Evolutionary conservation across 1,284 basidiomycete genomes (phyloP).

Genomic region (Papiliotrema laurentii): DNA sequence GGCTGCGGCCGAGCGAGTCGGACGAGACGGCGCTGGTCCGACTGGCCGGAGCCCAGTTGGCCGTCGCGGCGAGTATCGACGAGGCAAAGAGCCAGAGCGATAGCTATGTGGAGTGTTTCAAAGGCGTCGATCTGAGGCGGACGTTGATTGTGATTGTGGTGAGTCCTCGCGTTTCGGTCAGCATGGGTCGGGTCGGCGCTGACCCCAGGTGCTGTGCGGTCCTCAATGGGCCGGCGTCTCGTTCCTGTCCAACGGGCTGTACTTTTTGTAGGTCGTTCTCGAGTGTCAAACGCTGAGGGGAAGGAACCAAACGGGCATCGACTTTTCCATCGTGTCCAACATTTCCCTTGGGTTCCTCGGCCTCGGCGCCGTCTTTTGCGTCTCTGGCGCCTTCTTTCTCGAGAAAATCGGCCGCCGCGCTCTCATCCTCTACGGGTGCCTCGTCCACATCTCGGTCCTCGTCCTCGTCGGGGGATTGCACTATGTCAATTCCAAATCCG

Average conservation of each 20-base stretch:
- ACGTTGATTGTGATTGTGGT: conserved; percentile 24
- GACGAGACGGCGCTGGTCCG: not conserved
- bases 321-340: not conserved
- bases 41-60: not conserved
- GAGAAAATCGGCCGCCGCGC: conserved; percentile 39
- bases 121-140: conserved; percentile 44
- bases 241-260: conserved; percentile 3
- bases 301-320: conserved; percentile 1
- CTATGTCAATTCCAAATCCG: not conserved
- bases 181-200: too few species aligned
- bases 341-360: conserved; percentile 4
- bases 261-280: not conserved
- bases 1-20: not conserved
- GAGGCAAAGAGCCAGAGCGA: conserved; percentile 33
- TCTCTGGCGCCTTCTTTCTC: not conserved
- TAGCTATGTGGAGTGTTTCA: conserved; percentile 48
- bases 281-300: too few species aligned
- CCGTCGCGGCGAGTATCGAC: conserved; percentile 29
- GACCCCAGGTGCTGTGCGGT: conserved; percentile 1
- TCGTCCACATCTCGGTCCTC: conserved; percentile 4
- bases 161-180: too few species aligned
- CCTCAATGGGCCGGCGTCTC: not conserved
- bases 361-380: not conserved
- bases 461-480: conserved; percentile 6
- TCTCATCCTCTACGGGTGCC: conserved; percentile 49